Base-by-base conservation (phyloP, 768 basidiomycete genomes). In the Russula sp. region DNA sequence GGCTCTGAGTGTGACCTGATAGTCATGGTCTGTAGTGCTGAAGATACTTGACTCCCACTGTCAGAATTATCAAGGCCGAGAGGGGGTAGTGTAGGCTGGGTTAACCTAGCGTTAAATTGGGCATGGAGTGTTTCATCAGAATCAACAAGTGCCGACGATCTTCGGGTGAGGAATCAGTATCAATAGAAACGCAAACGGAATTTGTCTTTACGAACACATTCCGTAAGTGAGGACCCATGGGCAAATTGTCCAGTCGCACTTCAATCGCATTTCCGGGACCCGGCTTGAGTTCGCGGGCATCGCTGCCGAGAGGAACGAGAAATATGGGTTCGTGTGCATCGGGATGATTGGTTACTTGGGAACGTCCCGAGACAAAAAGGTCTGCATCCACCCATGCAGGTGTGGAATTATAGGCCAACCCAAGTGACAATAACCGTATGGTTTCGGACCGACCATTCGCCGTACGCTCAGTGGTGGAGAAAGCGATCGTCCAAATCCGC, bases 321-420 rank as follows among this genome's bases (percentile, higher is more conserved):
- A 54, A 59, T 31, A 40, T 32, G 16, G 53, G 47, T 31, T 59
- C 39, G 22, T 44, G 13, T 40, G 0, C 4, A 16, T 64, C 58
- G 11, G 37, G 16, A 6, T 35, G 6, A 45, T 16, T 7, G 40
- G 16, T 18, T 18, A n/a, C 16, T 27, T 35, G 53, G 10, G 63
- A 40, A 32, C 14, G 47, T 65, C 69, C 22, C 73, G 76, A 27
- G 44, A 85, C 75, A 40, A 84, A 58, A 9, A 87, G 73, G 4
- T 76, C 77, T 0, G 82, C 80, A 67, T 86, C 79, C 42, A 88
- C 66, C 66, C 76, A 82, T 5, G 85, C 83, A 2, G 86, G 81
- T 0, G 84, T 79, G 62, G 85, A 85, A 55, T 81, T 75, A 57
- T 83, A 82, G 6, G 82, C 73, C 5, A 87, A 71, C 1, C 77